Conservation (phyloP, 2,329 filamentous ascomycete species). For the Fusarium brachygibbosum region DNA sequence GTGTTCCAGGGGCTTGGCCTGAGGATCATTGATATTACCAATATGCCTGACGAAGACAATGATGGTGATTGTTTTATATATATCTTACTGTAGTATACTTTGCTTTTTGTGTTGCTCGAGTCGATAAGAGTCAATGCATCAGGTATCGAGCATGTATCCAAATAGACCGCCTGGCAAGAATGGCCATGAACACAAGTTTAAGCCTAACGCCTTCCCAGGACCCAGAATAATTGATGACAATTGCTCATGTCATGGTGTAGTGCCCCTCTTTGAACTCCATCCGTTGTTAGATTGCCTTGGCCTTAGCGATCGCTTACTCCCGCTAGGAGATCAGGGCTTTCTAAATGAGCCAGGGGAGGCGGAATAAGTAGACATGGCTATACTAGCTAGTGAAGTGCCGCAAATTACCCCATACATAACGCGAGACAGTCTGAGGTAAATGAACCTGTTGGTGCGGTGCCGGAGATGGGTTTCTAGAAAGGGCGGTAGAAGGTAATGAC, state of each 20-base stretch:
- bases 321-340: slow-evolving; percentile 13
- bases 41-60: slow-evolving; percentile 2
- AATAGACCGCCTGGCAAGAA: neutral
- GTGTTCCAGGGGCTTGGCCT: slow-evolving; percentile 55
- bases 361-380: slow-evolving; percentile 1
- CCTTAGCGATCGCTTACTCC: slow-evolving; percentile 30
- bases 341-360: slow-evolving; percentile 5
- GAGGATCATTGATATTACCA: slow-evolving; percentile 42
- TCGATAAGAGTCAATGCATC: neutral
- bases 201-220: neutral
- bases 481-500: slow-evolving; percentile 40
- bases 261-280: slow-evolving; percentile 25
- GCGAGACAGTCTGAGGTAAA: slow-evolving; percentile 14
- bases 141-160: neutral
- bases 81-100: neutral
- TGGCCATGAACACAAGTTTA: neutral
- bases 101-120: neutral
- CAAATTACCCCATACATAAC: slow-evolving; percentile 11
- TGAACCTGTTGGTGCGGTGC: slow-evolving; percentile 12
- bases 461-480: slow-evolving; percentile 48
- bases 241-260: slow-evolving; percentile 9
- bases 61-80: neutral
- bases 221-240: slow-evolving; percentile 5
- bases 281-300: slow-evolving; percentile 18
- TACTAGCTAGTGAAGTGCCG: neutral